Conservation (phyloP, 441 rosid genomes). For the Gossypium aridum region DNA sequence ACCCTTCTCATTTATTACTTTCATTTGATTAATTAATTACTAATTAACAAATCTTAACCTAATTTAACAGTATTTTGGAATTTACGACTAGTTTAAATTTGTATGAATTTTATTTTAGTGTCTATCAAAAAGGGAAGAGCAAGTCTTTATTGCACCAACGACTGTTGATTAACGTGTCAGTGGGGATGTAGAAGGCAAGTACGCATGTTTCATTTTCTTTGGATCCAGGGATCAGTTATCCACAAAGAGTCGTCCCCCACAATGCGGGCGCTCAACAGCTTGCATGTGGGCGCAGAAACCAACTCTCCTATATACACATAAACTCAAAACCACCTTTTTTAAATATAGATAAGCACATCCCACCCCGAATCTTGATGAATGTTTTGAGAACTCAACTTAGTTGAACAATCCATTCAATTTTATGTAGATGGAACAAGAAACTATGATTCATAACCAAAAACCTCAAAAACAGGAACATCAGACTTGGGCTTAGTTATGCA, state of each 20-base stretch:
- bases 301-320: background rate
- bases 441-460: background rate
- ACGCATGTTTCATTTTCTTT: background rate
- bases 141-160: background rate
- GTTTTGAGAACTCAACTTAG: background rate
- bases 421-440: background rate
- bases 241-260: background rate
- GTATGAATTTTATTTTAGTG: background rate
- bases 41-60: background rate
- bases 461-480: background rate
- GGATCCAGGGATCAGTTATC: conserved; percentile 14
- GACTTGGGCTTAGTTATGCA: background rate
- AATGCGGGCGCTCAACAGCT: conserved; percentile 4
- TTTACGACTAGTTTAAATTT: background rate
- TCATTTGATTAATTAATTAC: background rate
- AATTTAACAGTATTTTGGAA: background rate
- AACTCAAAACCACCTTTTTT: background rate
- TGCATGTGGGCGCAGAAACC: conserved; percentile 8
- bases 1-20: background rate
- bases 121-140: background rate
- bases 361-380: background rate
- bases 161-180: background rate
- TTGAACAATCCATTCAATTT: background rate
- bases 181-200: background rate
- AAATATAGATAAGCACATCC: background rate